Evolutionary conservation across 202 grass and related monocot genomes (phyloP), one percentile per base, ranked within the genome.

Genomic region (Schoenoplectus triqueter): DNA sequence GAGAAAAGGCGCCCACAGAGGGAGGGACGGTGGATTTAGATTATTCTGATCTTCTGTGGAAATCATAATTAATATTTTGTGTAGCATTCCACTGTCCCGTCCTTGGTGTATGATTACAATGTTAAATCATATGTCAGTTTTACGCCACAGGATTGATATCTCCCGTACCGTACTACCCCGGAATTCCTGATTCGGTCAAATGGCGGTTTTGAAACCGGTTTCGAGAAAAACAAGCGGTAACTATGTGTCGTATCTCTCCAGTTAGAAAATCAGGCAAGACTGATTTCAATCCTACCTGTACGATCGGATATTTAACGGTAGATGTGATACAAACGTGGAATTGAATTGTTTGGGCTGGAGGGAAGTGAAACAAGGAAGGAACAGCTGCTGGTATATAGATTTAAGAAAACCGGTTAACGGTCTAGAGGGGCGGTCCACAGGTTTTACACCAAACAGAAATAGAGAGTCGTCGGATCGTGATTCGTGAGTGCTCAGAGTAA

Each of bases 401-500:
- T 42, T 60, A 41, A 59, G 31, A 78, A 78, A 78, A 78, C 74
- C 54, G 31, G 51, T 59, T 60, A 14, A 60, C 74, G 72, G 72
- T 76, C 49, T 39, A 74, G 48, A 18, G 48, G 48, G 5, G 1
- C 67, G 67, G 42, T 70, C 68, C 5, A 47, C 68, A 46, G 14
- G 10, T 41, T 67, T 61, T 61, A 67, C 40, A 41, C 10, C 10
- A 40, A 67, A 10, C 18, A 13, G 19, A 67, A 39, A 10, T 66
- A 31, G 2, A 10, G 21, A 67, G 13, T 14, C 5, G 57, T 2
- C 2, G 20, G 2, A 31, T 31, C 31, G 31, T 31, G 31, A 31
- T 5, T 42, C 5, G 31, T 5, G 65, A 41, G 22, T 68, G 65
- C 15, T 19, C 69, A 9, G 69, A 48, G 5, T 19, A 56, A 75